A percentile compares a stretch with the other conserved stretches of the same genome.
Conservation (phyloP, 2,329 filamentous ascomycete genomes). For the Trichoderma oligosporum region DNA sequence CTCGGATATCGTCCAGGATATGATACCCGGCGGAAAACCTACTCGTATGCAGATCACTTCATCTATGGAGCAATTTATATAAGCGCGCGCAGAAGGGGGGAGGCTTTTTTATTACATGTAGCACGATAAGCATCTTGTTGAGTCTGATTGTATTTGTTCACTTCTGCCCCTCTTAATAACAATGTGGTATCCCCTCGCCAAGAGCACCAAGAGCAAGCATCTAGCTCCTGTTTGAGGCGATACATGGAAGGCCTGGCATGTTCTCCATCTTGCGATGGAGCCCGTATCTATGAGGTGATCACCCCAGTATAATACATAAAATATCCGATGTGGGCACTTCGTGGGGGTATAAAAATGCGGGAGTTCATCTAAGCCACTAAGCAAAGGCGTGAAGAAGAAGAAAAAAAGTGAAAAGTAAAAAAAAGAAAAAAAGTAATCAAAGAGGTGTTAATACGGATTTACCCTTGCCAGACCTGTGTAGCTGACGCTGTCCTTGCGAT, state of each 20-base stretch:
- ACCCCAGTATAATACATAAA: background rate
- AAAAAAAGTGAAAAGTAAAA: background rate
- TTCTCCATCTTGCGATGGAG: background rate
- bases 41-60: background rate
- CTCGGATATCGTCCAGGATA: background rate
- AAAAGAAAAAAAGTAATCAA: background rate
- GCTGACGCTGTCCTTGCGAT: conserved; percentile 3
- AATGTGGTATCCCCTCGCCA: background rate
- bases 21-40: background rate
- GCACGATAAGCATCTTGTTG: background rate
- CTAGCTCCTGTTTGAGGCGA: background rate
- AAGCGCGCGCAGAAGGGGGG: no score
- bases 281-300: background rate
- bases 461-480: background rate
- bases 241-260: background rate
- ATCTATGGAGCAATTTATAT: background rate
- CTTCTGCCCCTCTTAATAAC: background rate
- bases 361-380: background rate
- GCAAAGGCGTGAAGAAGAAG: background rate
- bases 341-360: background rate
- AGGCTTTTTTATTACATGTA: background rate
- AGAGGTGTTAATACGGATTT: background rate
- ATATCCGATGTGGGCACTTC: background rate
- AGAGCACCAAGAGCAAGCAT: background rate
- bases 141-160: background rate